Conservation (phyloP, 768 basidiomycete species). For the Imleria badia region DNA sequence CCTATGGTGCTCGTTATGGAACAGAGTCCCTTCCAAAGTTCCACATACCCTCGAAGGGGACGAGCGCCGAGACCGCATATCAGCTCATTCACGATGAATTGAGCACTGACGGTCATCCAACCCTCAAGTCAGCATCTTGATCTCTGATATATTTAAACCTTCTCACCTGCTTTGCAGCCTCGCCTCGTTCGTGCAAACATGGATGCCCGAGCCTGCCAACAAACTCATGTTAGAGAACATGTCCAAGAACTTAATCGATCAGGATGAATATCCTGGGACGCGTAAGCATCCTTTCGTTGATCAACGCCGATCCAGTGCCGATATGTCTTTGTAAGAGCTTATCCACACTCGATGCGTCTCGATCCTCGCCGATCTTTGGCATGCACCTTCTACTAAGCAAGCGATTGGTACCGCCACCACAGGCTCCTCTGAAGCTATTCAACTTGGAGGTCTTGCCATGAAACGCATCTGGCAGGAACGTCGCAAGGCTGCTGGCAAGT, state of each 20-base stretch:
- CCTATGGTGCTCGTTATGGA: constrained; percentile 64
- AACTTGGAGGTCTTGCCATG: constrained; percentile 70
- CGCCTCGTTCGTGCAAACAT: constrained; percentile 67
- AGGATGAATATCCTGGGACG: constrained; percentile 67
- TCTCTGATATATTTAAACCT: neutral
- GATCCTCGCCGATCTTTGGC: constrained; percentile 67
- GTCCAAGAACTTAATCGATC: constrained; percentile 66
- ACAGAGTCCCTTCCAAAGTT: constrained; percentile 73
- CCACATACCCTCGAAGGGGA: constrained; percentile 60
- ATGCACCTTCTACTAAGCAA: constrained; percentile 52
- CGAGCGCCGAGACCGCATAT: constrained; percentile 49
- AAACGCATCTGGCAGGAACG: constrained; percentile 70
- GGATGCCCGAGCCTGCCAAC: constrained; percentile 53
- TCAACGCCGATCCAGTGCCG: neutral
- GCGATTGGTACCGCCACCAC: constrained; percentile 72
- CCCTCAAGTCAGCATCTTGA: constrained; percentile 43
- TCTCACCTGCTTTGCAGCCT: constrained; percentile 33
- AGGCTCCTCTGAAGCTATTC: constrained; percentile 70
- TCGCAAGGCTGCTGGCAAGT: constrained; percentile 64
- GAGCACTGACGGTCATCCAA: constrained; percentile 51
- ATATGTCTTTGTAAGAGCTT: constrained; percentile 28
- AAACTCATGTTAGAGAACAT: constrained; percentile 65
- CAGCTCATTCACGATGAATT: constrained; percentile 67
- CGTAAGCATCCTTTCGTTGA: constrained; percentile 28
- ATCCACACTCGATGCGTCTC: constrained; percentile 49